Percentiles rank a stretch among this genome's conserved stretches.
These are phyloP conservation scores for Cudoniella acicularis DNA, from an alignment of 495 filamentous ascomycete genomes.

Conservation along the genomic window DNA sequence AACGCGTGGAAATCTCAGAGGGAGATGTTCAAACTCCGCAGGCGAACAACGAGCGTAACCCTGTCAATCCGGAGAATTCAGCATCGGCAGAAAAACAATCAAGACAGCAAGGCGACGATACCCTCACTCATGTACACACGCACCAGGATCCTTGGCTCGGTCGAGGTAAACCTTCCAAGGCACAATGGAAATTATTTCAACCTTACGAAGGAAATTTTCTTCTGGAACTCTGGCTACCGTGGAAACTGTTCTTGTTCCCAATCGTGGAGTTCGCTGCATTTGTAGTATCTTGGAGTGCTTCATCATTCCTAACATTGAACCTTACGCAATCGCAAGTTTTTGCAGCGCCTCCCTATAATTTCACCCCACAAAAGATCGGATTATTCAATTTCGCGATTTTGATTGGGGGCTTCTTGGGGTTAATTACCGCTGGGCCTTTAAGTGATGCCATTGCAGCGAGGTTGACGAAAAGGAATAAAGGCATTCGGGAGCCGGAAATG, in stretches of 20 bases:
- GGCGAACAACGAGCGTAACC: no score
- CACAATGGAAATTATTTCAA: slow-evolving; percentile 49
- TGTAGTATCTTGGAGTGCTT: slow-evolving; percentile 59
- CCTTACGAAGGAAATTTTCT: slow-evolving; percentile 36
- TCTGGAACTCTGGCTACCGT: slow-evolving; percentile 43
- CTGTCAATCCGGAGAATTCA: no score
- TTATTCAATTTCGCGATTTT: slow-evolving; percentile 45
- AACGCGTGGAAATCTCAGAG: slow-evolving; percentile 11
- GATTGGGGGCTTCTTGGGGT: slow-evolving; percentile 45
- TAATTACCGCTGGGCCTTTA: slow-evolving; percentile 45
- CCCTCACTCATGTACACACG: slow-evolving; percentile 16
- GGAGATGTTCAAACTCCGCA: no score
- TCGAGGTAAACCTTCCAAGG: slow-evolving; percentile 48
- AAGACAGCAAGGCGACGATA: background rate
- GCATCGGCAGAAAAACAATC: slow-evolving; percentile 21
- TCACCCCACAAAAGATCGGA: slow-evolving; percentile 36
- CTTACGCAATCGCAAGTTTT: slow-evolving; percentile 60
- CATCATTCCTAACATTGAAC: slow-evolving; percentile 56
- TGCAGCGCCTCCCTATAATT: slow-evolving; percentile 57
- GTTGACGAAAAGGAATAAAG: slow-evolving; percentile 47
- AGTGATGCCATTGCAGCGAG: slow-evolving; percentile 48
- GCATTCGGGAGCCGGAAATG: slow-evolving; percentile 55
- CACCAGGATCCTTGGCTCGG: slow-evolving; percentile 39
- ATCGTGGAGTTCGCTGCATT: slow-evolving; percentile 63
- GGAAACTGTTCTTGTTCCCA: slow-evolving; percentile 57